Conservation (phyloP, 1,284 basidiomycete species). For the Leccinum angustisporum region DNA sequence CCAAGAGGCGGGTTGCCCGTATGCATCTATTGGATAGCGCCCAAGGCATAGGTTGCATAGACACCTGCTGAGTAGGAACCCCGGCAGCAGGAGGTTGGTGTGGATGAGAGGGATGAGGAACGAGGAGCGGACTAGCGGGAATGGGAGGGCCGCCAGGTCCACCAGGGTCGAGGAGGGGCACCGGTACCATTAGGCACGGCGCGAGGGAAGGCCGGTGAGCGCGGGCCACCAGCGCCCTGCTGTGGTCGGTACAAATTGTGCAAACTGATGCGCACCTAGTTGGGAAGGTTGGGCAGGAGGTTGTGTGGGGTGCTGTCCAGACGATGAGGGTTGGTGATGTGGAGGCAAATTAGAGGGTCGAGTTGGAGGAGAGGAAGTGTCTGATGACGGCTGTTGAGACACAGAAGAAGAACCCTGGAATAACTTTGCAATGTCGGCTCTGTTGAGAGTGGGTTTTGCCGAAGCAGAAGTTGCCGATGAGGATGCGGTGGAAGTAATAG, state of each 20-base stretch:
- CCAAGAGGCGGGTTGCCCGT: conserved; percentile 4
- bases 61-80: conserved; percentile 43
- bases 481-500: conserved; percentile 27
- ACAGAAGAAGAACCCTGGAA: conserved; percentile 54
- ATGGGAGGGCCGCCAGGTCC: conserved; percentile 41
- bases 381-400: conserved; percentile 32
- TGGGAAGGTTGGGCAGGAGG: conserved; percentile 44
- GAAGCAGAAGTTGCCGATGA: conserved; percentile 33
- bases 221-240: conserved; percentile 49
- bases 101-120: conserved; percentile 54
- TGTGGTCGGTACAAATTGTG: conserved; percentile 47
- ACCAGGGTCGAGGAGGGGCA: conserved; percentile 49
- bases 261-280: conserved; percentile 44
- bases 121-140: conserved; percentile 63
- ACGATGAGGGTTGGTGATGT: conserved; percentile 36
- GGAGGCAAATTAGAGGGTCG: conserved; percentile 48
- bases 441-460: conserved; percentile 39
- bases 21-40: conserved; percentile 25
- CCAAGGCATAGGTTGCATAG: conserved; percentile 39
- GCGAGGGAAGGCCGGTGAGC: conserved; percentile 64
- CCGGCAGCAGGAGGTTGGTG: conserved; percentile 45
- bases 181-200: conserved; percentile 62
- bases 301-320: conserved; percentile 41
- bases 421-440: conserved; percentile 65
- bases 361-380: conserved; percentile 39